phyloP scores from a whole-genome alignment of 2,329 filamentous ascomycete species.

The Alternaria incomplexa region DNA sequence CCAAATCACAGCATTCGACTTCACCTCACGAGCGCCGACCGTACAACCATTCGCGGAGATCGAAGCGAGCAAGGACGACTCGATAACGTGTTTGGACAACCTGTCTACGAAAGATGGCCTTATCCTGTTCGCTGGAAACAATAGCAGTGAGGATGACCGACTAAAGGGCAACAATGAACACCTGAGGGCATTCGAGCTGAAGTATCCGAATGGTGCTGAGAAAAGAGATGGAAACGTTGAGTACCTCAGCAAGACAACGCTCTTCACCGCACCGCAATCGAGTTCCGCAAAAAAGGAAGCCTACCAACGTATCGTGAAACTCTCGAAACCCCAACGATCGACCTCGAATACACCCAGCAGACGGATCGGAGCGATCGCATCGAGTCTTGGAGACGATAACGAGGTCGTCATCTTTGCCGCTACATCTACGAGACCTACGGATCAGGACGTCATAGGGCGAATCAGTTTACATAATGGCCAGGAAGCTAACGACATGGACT shows the following conservation, averaged over 20 bases:
- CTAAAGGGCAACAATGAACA: conserved; percentile 82
- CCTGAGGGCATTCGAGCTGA: conserved; percentile 75
- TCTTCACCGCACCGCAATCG: conserved; percentile 55
- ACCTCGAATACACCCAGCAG: conserved; percentile 55
- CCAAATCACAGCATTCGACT: conserved; percentile 76
- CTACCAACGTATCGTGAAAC: conserved; percentile 64
- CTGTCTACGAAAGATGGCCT: conserved; percentile 65
- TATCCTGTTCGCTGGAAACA: conserved; percentile 70
- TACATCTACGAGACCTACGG: conserved; percentile 57
- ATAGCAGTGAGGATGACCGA: conserved; percentile 75
- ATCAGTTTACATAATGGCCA: conserved; percentile 58
- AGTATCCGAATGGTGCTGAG: conserved; percentile 54
- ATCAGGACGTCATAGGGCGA: conserved; percentile 59
- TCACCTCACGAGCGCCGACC: conserved; percentile 67
- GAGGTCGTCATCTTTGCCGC: conserved; percentile 84
- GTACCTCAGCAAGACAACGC: conserved; percentile 57
- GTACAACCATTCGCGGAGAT: conserved; percentile 71
- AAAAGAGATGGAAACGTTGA: conserved; percentile 48
- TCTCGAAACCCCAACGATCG: conserved; percentile 61
- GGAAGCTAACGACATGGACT: conserved; percentile 73
- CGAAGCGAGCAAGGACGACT: conserved; percentile 86
- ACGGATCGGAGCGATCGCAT: conserved; percentile 78
- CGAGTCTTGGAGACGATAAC: conserved; percentile 71
- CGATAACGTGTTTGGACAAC: conserved; percentile 80
- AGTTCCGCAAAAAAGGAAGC: conserved; percentile 58